Base-by-base conservation (phyloP, 2,329 filamentous ascomycete genomes). In the Nannizziopsis barbatae region DNA sequence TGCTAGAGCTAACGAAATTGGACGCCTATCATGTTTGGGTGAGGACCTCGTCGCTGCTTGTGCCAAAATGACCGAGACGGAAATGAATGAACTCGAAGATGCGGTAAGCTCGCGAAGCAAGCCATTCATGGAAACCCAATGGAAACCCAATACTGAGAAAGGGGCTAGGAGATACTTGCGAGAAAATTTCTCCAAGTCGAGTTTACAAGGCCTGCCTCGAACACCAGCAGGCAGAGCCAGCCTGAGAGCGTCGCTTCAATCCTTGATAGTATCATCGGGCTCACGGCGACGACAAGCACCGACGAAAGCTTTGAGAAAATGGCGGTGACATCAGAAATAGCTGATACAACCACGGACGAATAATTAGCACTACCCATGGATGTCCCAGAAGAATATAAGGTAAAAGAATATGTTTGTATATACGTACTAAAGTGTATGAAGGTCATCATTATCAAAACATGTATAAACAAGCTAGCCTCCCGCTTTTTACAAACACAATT, bases 31-130 rank as follows among this genome's bases (percentile, higher is more conserved):
- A 31, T 77, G 79, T 12, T 77, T 74, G 44, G 85, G 87, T 5
- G 84, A 90, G 59, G 85, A 94, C 62, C 70, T 96, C 1, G 76
- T 83, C 5, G 75, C 79, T 27, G 77, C 80, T 15, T 95, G 85
- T 64, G 78, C 84, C 3, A 74, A 73, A 39, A 69, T 93, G 54
- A 79, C 80, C 0, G 67, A 71, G 0, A 69, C 71, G 3, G 86
- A 95, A 58, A 72, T 74, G 45, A 64, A 67, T n/a, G 75, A 77
- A 33, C 70, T 95, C n/a, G 74, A 80, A 56, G 69, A 76, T 53
- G 86, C 88, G 18, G 79, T 78, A 64, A 57, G 70, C 45, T 15
- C 4, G 6, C 20, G 33, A 18, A 30, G 32, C 18, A 10, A 38
- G 17, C 4, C 9, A 14, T n/a, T 27, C 17, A 14, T 36, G 37